These are phyloP conservation scores for Apiotrichum sp. DNA, from an alignment of 1,284 basidiomycete species.

Conservation along the genomic window DNA sequence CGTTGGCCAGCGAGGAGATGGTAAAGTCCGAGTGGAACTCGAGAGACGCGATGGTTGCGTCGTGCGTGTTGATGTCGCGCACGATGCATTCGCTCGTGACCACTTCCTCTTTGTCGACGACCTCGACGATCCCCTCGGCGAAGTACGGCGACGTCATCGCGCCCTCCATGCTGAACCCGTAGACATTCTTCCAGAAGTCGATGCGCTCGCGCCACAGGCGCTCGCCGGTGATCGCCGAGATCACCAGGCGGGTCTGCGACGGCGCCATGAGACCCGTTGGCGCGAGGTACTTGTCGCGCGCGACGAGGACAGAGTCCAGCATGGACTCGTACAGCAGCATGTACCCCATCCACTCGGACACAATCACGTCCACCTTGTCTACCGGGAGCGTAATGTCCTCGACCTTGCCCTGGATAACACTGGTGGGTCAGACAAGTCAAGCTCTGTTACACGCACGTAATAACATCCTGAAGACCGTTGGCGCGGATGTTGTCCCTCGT, in stretches of 20 bases:
- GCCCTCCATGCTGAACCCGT: conserved; percentile 74
- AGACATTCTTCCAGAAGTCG: conserved; percentile 84
- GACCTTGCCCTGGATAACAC: conserved; percentile 78
- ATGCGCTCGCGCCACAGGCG: conserved; percentile 74
- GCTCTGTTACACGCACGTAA: conserved; percentile 55
- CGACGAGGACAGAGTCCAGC: conserved; percentile 80
- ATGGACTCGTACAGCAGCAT: conserved; percentile 91
- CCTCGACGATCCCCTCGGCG: conserved; percentile 74
- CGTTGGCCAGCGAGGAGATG: conserved; percentile 57
- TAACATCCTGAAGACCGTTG: conserved; percentile 69
- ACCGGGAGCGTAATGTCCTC: conserved; percentile 70
- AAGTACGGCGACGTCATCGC: conserved; percentile 62
- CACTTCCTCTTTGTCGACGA: conserved; percentile 64
- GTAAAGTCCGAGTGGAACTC: conserved; percentile 72
- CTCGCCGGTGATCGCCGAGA: conserved; percentile 69
- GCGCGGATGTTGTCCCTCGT: conserved; percentile 72
- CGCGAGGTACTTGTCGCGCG: conserved; percentile 48
- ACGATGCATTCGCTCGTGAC: conserved; percentile 59
- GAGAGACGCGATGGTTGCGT: conserved; percentile 62
- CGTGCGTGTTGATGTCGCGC: conserved; percentile 65
- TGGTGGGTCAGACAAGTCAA: conserved; percentile 25
- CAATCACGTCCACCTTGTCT: conserved; percentile 81
- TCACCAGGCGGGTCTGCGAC: conserved; percentile 78
- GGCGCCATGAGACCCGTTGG: conserved; percentile 81
- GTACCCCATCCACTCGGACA: conserved; percentile 98